These are phyloP conservation scores for Hypoxylon sp. DNA, from an alignment of 2,329 filamentous ascomycete species.

Conservation along the genomic window DNA sequence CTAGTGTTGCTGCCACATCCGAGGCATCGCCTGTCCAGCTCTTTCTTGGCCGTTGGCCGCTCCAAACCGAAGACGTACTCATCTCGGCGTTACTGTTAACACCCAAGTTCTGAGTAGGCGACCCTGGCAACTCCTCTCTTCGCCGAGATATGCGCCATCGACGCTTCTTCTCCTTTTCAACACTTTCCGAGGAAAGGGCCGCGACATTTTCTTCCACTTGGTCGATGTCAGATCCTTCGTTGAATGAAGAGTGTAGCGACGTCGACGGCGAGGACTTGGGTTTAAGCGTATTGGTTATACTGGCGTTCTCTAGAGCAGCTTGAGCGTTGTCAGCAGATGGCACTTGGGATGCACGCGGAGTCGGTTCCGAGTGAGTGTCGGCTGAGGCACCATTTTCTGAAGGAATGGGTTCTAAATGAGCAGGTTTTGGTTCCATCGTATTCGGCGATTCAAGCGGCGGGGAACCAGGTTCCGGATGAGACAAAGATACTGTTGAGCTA, in stretches of 20 bases:
- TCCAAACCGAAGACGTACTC: conserved; percentile 76
- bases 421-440: conserved; percentile 56
- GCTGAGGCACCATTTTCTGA: conserved; percentile 43
- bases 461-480: conserved; percentile 59
- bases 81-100: conserved; percentile 72
- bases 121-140: conserved; percentile 66
- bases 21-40: conserved; percentile 65
- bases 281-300: conserved; percentile 63
- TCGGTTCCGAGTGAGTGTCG: conserved; percentile 58
- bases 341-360: conserved; percentile 60
- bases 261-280: conserved; percentile 79
- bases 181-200: conserved; percentile 52
- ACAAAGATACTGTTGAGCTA: conserved; percentile 84
- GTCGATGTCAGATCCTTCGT: conserved; percentile 85
- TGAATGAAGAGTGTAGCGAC: conserved; percentile 81
- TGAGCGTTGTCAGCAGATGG: conserved; percentile 57
- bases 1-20: conserved; percentile 56
- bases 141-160: conserved; percentile 79
- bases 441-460: conserved; percentile 61
- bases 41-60: conserved; percentile 62
- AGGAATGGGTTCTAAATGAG: conserved; percentile 38
- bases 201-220: conserved; percentile 69
- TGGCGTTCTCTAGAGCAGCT: conserved; percentile 57
- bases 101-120: conserved; percentile 64
- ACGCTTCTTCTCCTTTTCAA: conserved; percentile 76